phyloP scores from a whole-genome alignment of 371 early-diverging fungal species.

The Neoconidiobolus thromboides region DNA sequence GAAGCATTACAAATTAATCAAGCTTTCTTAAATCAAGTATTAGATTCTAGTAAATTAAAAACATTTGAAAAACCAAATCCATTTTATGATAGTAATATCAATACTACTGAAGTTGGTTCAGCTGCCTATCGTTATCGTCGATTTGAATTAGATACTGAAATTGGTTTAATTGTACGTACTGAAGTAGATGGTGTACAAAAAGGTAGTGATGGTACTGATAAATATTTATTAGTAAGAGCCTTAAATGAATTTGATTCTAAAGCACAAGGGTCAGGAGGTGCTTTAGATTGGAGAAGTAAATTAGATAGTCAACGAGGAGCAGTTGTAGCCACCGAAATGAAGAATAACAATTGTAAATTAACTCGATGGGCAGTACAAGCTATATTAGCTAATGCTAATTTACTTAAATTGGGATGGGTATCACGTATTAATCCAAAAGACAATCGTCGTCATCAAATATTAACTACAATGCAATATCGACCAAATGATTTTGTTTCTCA shows the following conservation, averaged over 20 bases:
- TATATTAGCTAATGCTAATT: conserved; percentile 69
- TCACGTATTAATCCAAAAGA: conserved; percentile 64
- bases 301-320: conserved; percentile 92
- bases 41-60: conserved; percentile 14
- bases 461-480: conserved; percentile 70
- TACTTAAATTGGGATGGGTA: conserved; percentile 77
- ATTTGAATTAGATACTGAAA: conserved; percentile 37
- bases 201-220: conserved; percentile 27
- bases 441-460: conserved; percentile 55
- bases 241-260: conserved; percentile 84
- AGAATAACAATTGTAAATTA: conserved; percentile 90
- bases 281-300: conserved; percentile 87
- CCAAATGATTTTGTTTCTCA: conserved; percentile 83
- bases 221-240: conserved; percentile 52
- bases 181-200: conserved; percentile 71
- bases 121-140: conserved; percentile 77
- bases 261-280: conserved; percentile 36
- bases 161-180: conserved; percentile 64
- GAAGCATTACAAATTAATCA: conserved; percentile 84
- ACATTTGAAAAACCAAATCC: conserved; percentile 53
- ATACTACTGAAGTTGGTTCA: conserved; percentile 38
- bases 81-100: conserved; percentile 30
- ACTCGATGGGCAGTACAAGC: conserved; percentile 88
- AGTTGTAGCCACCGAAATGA: conserved; percentile 91
- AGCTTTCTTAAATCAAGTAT: conserved; percentile 68